These are phyloP conservation scores for Hippophae gyantsensis DNA, from an alignment of 306 rosid genomes.

Conservation along the genomic window DNA sequence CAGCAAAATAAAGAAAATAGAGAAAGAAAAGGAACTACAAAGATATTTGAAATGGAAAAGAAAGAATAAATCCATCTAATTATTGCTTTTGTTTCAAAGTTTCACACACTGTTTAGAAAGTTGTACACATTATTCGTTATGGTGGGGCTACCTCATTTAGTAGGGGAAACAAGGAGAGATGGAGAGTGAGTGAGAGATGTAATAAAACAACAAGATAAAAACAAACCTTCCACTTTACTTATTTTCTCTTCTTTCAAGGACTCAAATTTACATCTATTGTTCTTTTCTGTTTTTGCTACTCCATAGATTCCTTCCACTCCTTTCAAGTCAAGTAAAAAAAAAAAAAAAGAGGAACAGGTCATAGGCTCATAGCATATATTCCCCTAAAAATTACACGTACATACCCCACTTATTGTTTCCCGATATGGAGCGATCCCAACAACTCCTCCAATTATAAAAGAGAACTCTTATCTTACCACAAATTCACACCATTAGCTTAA, in stretches of 20 bases:
- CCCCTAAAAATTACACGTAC: constrained; percentile 47
- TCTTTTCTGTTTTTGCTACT: constrained; percentile 48
- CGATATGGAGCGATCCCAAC: constrained; percentile 70
- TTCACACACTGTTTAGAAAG: constrained; percentile 48
- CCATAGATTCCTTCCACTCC: constrained; percentile 74
- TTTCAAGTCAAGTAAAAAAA: constrained; percentile 80
- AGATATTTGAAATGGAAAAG: background rate
- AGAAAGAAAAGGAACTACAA: constrained; percentile 12
- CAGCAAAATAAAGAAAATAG: constrained; percentile 18
- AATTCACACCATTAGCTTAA: constrained; percentile 10
- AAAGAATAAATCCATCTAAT: background rate
- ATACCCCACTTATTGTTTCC: constrained; percentile 90
- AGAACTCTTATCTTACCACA: constrained; percentile 31
- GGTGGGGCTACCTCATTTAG: constrained; percentile 53
- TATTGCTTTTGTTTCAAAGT: constrained; percentile 11
- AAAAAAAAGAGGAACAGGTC: constrained; percentile 21
- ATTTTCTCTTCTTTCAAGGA: constrained; percentile 86
- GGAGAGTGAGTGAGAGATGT: constrained; percentile 27
- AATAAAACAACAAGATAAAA: constrained; percentile 76
- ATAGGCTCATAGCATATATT: constrained; percentile 93
- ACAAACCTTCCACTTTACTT: constrained; percentile 86
- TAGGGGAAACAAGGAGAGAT: constrained; percentile 46
- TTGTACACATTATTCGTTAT: constrained; percentile 48
- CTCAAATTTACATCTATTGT: constrained; percentile 53
- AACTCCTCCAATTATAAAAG: constrained; percentile 43